Evolutionary conservation across 139 green algal genomes (phyloP).

Genomic region (Chlamydomonas schloesseri): DNA sequence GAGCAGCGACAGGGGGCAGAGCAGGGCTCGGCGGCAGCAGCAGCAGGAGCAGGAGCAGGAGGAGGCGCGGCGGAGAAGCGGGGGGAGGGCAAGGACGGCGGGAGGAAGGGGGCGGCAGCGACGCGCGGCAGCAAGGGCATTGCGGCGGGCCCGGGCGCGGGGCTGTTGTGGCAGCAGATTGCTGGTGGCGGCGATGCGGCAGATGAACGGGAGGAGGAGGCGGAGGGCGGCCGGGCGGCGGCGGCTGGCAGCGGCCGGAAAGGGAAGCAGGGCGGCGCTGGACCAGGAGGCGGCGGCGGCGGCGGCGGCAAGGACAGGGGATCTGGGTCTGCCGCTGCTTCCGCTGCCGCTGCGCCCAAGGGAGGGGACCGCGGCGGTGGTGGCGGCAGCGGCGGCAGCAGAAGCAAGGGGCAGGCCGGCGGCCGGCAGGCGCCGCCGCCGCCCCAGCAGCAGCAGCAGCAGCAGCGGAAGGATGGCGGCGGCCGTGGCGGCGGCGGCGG

Average conservation of each 20-base stretch:
- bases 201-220: neutral
- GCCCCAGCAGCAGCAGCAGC: no score
- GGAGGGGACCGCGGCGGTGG: no score
- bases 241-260: neutral
- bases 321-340: no score
- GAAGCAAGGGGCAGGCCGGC: no score
- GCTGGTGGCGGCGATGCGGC: neutral
- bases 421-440: neutral
- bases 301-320: neutral
- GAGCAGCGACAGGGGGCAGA: neutral
- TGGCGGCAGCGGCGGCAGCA: neutral
- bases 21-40: neutral
- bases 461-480: no score
- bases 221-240: neutral
- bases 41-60: neutral
- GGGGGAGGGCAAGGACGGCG: neutral
- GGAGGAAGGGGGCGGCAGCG: neutral
- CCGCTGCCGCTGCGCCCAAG: no score
- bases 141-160: neutral
- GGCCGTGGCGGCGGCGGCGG: neutral
- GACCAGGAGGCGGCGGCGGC: neutral
- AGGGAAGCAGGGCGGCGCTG: neutral
- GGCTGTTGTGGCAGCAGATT: constrained; percentile 19
- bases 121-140: neutral
- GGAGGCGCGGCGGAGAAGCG: neutral